Percentiles rank a stretch among this genome's conserved stretches.
These are phyloP conservation scores for Fraxinus dipetala DNA, from an alignment of 305 asterid genomes.

Conservation along the genomic window DNA sequence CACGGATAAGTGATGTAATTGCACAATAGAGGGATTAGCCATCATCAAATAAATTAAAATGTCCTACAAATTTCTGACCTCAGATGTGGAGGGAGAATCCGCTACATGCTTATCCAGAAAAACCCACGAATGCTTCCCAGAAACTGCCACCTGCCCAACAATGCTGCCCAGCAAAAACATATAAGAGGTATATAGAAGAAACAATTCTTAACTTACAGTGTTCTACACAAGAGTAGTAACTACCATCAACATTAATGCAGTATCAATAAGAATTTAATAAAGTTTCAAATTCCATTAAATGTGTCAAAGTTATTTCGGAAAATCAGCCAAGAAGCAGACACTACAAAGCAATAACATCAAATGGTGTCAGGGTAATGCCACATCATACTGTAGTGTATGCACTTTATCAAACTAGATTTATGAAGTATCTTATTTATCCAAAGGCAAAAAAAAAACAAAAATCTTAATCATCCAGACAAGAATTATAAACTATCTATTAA, in stretches of 20 bases:
- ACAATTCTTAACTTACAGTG: constrained; percentile 7
- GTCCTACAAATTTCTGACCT: constrained; percentile 41
- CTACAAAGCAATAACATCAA: constrained; percentile 6
- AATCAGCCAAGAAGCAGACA: constrained; percentile 19
- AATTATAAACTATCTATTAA: background rate
- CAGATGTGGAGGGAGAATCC: constrained; percentile 47
- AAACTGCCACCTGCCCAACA: constrained; percentile 85
- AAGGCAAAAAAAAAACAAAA: background rate
- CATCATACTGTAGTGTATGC: background rate
- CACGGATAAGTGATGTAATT: background rate
- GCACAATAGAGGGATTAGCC: background rate
- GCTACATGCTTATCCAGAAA: constrained; percentile 48
- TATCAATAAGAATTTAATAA: constrained; percentile 16
- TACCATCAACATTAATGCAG: constrained; percentile 10
- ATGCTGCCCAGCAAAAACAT: constrained; percentile 47
- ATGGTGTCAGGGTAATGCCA: background rate
- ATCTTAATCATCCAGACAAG: background rate
- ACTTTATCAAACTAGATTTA: background rate
- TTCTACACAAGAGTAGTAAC: background rate
- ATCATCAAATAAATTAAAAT: constrained; percentile 7
- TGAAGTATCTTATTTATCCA: background rate
- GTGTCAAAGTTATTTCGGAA: background rate
- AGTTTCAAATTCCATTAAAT: background rate
- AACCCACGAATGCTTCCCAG: constrained; percentile 91
- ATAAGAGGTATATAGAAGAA: background rate